Percentiles rank a stretch among this genome's conserved stretches.
phyloP scores from a whole-genome alignment of 106 monocot species.

The Gastrodia elata region DNA sequence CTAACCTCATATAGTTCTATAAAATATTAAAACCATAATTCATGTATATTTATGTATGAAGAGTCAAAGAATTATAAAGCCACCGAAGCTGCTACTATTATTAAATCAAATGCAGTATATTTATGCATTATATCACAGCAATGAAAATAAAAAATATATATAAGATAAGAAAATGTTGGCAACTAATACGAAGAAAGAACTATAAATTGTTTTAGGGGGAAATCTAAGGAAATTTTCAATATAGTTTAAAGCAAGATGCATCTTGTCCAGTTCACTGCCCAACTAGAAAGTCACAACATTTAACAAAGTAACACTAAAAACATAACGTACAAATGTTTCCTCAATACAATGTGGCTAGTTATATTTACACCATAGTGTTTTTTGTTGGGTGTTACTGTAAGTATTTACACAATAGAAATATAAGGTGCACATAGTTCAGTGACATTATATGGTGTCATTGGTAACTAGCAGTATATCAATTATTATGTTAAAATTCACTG shows the following conservation, averaged over 20 bases:
- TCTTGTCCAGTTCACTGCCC: background rate
- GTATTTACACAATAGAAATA: background rate
- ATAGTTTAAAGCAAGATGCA: background rate
- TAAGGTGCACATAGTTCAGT: background rate
- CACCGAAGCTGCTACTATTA: background rate
- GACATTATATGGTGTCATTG: background rate
- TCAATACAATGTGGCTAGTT: background rate
- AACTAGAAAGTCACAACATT: background rate
- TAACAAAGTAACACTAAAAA: background rate
- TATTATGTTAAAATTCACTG: background rate
- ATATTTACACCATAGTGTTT: background rate
- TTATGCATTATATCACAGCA: background rate
- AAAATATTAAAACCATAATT: background rate
- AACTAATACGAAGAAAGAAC: background rate
- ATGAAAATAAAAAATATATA: background rate
- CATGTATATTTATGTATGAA: background rate
- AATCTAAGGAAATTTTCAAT: background rate
- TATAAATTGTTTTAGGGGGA: background rate
- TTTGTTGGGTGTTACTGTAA: background rate
- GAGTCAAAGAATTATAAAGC: background rate
- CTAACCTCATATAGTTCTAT: background rate
- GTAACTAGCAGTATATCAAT: background rate
- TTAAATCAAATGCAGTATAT: background rate
- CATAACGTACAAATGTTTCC: background rate
- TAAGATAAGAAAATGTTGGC: background rate